These are phyloP conservation scores for Magnolia sinica DNA, from an alignment of 164 flowering plant species.

Conservation along the genomic window DNA sequence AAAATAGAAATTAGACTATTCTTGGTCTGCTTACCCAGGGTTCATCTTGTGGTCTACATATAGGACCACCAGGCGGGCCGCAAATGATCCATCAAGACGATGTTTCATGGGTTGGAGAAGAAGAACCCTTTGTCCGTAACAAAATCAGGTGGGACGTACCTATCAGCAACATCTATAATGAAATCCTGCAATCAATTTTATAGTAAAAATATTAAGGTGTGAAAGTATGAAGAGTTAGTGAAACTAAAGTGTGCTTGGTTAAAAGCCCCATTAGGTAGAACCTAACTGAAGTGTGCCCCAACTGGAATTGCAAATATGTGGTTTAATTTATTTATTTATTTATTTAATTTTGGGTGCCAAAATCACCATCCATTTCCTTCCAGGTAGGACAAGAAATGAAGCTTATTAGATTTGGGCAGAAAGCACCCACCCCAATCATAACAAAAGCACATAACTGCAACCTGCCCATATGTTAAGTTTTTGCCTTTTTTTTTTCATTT, in stretches of 20 bases:
- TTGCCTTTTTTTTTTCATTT: too few species aligned
- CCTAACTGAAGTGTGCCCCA: not conserved
- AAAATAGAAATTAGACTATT: too few species aligned
- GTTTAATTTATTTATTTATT: too few species aligned
- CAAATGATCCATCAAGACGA: constrained; percentile 90
- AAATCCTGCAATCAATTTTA: constrained; percentile 54
- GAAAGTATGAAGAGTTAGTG: not conserved
- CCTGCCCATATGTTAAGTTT: too few species aligned
- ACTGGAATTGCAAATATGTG: too few species aligned
- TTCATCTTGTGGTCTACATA: not conserved
- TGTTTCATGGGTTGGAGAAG: constrained; percentile 74
- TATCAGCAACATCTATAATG: constrained; percentile 51
- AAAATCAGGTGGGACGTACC: constrained; percentile 59
- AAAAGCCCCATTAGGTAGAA: not conserved
- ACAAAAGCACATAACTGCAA: too few species aligned
- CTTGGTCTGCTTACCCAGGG: not conserved
- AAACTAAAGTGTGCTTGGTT: not conserved
- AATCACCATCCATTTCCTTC: too few species aligned
- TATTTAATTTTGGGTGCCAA: too few species aligned
- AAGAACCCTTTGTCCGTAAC: constrained; percentile 62
- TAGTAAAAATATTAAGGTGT: not conserved
- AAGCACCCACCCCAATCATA: too few species aligned
- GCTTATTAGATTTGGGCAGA: too few species aligned
- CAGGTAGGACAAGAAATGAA: too few species aligned
- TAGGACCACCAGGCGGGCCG: constrained; percentile 70